These are phyloP conservation scores for Pichia exigua DNA, from an alignment of 805 yeast genomes.

Conservation along the genomic window DNA sequence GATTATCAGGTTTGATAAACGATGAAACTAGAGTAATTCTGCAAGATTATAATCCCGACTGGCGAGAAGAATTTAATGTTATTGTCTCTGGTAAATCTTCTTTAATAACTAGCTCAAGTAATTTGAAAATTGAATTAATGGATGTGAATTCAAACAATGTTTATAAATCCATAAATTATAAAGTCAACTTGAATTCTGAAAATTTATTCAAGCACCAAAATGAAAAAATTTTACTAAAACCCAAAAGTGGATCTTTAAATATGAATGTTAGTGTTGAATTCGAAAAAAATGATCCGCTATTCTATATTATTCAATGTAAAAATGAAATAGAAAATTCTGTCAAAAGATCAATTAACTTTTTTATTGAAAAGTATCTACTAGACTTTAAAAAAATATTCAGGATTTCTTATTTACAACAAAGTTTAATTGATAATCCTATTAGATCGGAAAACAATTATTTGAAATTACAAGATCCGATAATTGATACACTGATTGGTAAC, in stretches of 20 bases:
- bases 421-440: slow-evolving; percentile 18
- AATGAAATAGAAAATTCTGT: slow-evolving; percentile 56
- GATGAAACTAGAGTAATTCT: slow-evolving; percentile 55
- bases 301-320: slow-evolving; percentile 70
- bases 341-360: slow-evolving; percentile 56
- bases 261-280: slow-evolving; percentile 69
- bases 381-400: slow-evolving; percentile 45
- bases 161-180: slow-evolving; percentile 10
- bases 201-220: slow-evolving; percentile 6
- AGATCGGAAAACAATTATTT: slow-evolving; percentile 15
- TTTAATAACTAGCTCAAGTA: not conserved
- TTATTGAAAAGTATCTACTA: slow-evolving; percentile 66
- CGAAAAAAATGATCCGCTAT: slow-evolving; percentile 73
- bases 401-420: slow-evolving; percentile 20
- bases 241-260: slow-evolving; percentile 47
- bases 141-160: slow-evolving; percentile 13
- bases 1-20: slow-evolving; percentile 17
- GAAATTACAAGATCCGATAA: slow-evolving; percentile 17
- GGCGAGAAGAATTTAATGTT: slow-evolving; percentile 81
- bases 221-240: slow-evolving; percentile 20
- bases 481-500: slow-evolving; percentile 19
- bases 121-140: slow-evolving; percentile 13
- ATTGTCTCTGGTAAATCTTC: slow-evolving; percentile 9
- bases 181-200: slow-evolving; percentile 7
- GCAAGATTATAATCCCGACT: slow-evolving; percentile 60